Percentiles rank a stretch among this genome's conserved stretches.
Evolutionary conservation across 2,329 filamentous ascomycete species (phyloP).

Genomic region (Penicillium brasilianum): DNA sequence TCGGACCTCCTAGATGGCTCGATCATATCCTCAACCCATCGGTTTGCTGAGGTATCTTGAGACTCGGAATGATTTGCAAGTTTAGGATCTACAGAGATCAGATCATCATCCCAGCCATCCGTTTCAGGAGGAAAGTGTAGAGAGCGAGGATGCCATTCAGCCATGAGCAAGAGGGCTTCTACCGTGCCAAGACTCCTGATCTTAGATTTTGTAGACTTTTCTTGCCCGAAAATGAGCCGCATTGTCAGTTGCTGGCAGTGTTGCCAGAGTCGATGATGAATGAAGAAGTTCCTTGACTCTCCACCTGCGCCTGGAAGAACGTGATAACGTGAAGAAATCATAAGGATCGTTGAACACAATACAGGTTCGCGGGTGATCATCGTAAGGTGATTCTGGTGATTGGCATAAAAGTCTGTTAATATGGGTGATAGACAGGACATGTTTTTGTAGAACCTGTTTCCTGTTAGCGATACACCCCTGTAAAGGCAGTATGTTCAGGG

Average conservation of each 20-base stretch:
- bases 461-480: not conserved
- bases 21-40: conserved; percentile 61
- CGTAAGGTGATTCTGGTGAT: conserved; percentile 54
- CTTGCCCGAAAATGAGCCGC: conserved; percentile 60
- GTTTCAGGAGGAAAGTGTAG: conserved; percentile 59
- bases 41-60: conserved; percentile 40
- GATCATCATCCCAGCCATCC: conserved; percentile 62
- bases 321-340: conserved; percentile 61
- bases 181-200: conserved; percentile 58
- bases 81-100: conserved; percentile 50
- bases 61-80: conserved; percentile 36
- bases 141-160: conserved; percentile 62
- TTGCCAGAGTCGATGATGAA: conserved; percentile 61
- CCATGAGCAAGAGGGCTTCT: conserved; percentile 59
- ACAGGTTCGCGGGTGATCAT: conserved; percentile 59
- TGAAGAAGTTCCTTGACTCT: conserved; percentile 57
- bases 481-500: not conserved
- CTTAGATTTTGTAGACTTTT: conserved; percentile 57
- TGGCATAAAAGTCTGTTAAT: conserved; percentile 55
- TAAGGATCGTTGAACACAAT: conserved; percentile 59
- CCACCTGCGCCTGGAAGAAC: conserved; percentile 50
- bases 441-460: conserved; percentile 54
- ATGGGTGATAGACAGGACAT: conserved; percentile 58
- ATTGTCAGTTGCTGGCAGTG: conserved; percentile 60
- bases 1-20: conserved; percentile 60